Evolutionary conservation across 139 green algal genomes (phyloP).

Genomic region (Choricystis sp.): DNA sequence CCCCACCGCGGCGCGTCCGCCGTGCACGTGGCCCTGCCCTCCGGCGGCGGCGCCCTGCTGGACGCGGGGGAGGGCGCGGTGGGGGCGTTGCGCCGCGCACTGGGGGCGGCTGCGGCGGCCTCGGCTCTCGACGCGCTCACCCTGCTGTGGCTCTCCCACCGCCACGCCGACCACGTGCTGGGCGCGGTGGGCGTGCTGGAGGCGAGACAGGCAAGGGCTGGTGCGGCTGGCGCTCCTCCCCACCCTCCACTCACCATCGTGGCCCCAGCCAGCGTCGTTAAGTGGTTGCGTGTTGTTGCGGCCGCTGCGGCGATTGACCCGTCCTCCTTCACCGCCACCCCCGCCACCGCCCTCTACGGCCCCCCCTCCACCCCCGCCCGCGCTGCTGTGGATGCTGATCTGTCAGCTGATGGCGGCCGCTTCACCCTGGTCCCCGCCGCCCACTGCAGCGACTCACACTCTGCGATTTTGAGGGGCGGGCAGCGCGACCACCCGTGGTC

Average conservation of each 20-base stretch:
- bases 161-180: conserved; percentile 62
- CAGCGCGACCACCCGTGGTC: conserved; percentile 46
- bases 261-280: conserved; percentile 5
- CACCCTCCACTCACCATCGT: background rate
- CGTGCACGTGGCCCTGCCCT: conserved; percentile 11
- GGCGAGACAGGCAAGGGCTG: no score
- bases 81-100: conserved; percentile 20
- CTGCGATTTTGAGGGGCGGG: conserved; percentile 40
- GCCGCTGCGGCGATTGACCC: background rate
- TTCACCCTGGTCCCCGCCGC: conserved; percentile 9
- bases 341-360: background rate
- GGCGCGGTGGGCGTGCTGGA: conserved; percentile 37
- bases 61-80: conserved; percentile 59
- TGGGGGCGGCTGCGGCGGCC: background rate
- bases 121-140: conserved; percentile 20
- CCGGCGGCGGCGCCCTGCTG: conserved; percentile 35
- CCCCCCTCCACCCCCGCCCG: background rate
- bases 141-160: conserved; percentile 66
- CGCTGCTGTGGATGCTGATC: conserved; percentile 3
- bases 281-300: background rate
- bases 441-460: conserved; percentile 60
- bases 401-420: conserved; percentile 6
- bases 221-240: background rate
- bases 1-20: conserved; percentile 51
- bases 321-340: background rate